Evolutionary conservation across 495 filamentous ascomycete species (phyloP).

Genomic region (Xeromyces bisporus): DNA sequence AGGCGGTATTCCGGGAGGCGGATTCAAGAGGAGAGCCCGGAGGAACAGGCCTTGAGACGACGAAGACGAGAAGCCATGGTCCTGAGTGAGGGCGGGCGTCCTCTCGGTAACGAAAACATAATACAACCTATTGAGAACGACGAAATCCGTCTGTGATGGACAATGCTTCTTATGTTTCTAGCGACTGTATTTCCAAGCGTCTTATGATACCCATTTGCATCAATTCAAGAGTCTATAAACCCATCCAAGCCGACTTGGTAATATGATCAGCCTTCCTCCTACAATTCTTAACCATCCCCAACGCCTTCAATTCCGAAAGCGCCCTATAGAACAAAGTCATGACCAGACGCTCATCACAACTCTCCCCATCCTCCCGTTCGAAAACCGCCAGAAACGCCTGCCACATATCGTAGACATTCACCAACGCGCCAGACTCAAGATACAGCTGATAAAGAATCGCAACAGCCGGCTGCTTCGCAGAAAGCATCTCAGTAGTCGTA

Average conservation of each 20-base stretch:
- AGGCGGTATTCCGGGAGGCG: slow-evolving; percentile 16
- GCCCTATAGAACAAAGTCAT: slow-evolving; percentile 66
- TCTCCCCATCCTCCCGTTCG: slow-evolving; percentile 40
- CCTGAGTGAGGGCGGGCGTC: slow-evolving; percentile 31
- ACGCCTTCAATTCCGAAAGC: slow-evolving; percentile 63
- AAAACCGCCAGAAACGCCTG: slow-evolving; percentile 67
- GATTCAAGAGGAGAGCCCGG: slow-evolving; percentile 25
- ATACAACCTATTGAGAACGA: slow-evolving; percentile 23
- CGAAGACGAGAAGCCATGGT: slow-evolving; percentile 40
- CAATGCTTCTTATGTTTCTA: not conserved
- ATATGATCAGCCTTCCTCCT: slow-evolving; percentile 86
- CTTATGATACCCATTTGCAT: slow-evolving; percentile 8
- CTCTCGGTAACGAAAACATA: slow-evolving; percentile 32
- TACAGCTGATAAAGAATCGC: slow-evolving; percentile 83
- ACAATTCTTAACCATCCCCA: slow-evolving; percentile 79
- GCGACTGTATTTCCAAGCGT: not conserved
- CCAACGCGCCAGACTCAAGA: slow-evolving; percentile 68
- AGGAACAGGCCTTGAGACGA: slow-evolving; percentile 33
- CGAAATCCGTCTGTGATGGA: slow-evolving; percentile 1
- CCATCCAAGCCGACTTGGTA: slow-evolving; percentile 61
- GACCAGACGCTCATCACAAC: slow-evolving; percentile 30
- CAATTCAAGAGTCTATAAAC: slow-evolving; percentile 27
- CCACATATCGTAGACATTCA: slow-evolving; percentile 86
- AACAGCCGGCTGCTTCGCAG: slow-evolving; percentile 54
- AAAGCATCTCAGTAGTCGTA: slow-evolving; percentile 18